Evolutionary conservation across 1,139 yeast genomes (phyloP), one percentile per base, ranked within the genome.

Genomic region (Geotrichum bryndzae): DNA sequence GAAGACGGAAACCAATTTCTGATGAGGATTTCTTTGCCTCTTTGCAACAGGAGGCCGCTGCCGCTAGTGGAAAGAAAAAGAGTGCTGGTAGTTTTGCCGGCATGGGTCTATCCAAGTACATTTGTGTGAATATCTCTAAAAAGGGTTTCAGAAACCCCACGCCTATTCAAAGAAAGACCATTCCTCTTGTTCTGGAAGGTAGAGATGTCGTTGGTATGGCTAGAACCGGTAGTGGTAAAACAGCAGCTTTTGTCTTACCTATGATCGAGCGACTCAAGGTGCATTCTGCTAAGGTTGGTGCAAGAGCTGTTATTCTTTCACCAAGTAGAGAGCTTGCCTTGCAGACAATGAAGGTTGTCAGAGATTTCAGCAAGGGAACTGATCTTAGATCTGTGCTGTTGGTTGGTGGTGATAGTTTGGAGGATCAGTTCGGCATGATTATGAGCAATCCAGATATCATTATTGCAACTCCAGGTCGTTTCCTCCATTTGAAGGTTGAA

Each of bases 181-280:
- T 95, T 63, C 99, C 99, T 0, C 79, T 91, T 63, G 86, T 94
- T 62, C 79, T 94, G 78, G 92, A 89, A 63, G 87, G 85, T 64
- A 81, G 96, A 71, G 99, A 95, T 76, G 96, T 95, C 46, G 99
- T 95, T 25, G 99, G 98, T 70, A 95, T 95, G 97, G 99, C 99
- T 25, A 83, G 98, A 71, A 95, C 99, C 0, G 99, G 99, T 70
- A 89, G 97, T 41, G 99, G 99, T 80, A 95, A 95, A 73, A 95
- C 99, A 0, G 98, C 98, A 4, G 99, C 99, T 0, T 95, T 95
- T 73, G 84, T 90, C n/a, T 77, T 95, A 63, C 99, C 99, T 1
- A 82, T 95, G 78, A 82, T 95, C 68, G 98, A 95, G 70, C 87
- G 83, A 70, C 79, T 92, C 66, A 90, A 89, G 72, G 76, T 84